Percentiles rank a stretch among this genome's conserved stretches.
Evolutionary conservation across 2,329 filamentous ascomycete species (phyloP).

Genomic region (Onygenales sp.): DNA sequence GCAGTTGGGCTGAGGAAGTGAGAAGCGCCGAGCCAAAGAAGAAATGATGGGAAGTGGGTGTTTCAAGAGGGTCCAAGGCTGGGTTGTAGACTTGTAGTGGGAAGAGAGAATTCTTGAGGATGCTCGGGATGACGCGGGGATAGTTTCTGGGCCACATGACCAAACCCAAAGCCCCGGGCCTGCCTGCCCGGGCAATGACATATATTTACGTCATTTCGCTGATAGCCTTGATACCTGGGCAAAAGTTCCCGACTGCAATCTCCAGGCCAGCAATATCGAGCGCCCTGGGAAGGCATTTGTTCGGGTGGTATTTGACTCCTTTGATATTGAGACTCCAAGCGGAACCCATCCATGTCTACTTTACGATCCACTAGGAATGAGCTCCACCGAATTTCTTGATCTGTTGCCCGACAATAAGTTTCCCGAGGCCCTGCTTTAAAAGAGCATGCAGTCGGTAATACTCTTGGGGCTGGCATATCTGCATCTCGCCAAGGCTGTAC

Average conservation of each 20-base stretch:
- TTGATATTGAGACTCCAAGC: conserved; percentile 18
- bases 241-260: neutral
- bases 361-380: conserved; percentile 14
- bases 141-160: no score
- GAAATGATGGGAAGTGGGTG: no score
- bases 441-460: conserved; percentile 60
- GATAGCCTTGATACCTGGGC: no score
- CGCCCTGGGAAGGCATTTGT: conserved; percentile 15
- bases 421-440: conserved; percentile 16
- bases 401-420: conserved; percentile 15
- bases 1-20: no score
- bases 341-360: conserved; percentile 19
- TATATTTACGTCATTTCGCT: no score
- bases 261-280: neutral
- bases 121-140: no score
- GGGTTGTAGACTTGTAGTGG: no score
- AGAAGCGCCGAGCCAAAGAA: no score
- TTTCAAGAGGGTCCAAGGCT: no score
- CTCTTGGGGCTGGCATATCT: conserved; percentile 81
- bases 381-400: conserved; percentile 15
- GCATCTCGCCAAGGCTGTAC: conserved; percentile 61
- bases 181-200: no score
- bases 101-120: no score
- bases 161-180: no score
- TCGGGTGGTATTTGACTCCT: conserved; percentile 19